These are phyloP conservation scores for Lipomyces mesembrius DNA, from an alignment of 805 yeast genomes.

Conservation along the genomic window DNA sequence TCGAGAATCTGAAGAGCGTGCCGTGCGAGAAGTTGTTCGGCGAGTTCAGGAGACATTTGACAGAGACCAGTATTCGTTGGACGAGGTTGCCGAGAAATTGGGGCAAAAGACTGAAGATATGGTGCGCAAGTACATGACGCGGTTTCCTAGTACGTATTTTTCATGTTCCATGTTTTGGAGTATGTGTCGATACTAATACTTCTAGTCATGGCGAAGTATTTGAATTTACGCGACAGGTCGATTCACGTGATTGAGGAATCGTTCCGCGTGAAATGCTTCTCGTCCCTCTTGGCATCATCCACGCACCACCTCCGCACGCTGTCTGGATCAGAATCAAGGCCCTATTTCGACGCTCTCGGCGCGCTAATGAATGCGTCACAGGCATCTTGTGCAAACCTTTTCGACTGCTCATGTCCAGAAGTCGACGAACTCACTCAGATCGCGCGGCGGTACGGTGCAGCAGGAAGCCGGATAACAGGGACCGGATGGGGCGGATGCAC, in stretches of 20 bases:
- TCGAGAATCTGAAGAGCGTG: constrained; percentile 47
- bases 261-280: constrained; percentile 59
- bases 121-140: constrained; percentile 51
- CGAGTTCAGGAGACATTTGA: constrained; percentile 16
- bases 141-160: constrained; percentile 48
- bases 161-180: neutral
- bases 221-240: constrained; percentile 64
- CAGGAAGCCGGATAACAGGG: constrained; percentile 75
- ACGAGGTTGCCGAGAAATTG: constrained; percentile 54
- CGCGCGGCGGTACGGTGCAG: constrained; percentile 61
- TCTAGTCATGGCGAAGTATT: constrained; percentile 55
- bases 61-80: constrained; percentile 54
- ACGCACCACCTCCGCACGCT: constrained; percentile 44
- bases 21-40: constrained; percentile 33
- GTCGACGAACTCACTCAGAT: constrained; percentile 59
- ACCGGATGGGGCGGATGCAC: constrained; percentile 82
- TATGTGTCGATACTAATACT: constrained; percentile 2
- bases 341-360: constrained; percentile 56
- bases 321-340: constrained; percentile 40
- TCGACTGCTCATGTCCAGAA: constrained; percentile 61
- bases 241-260: constrained; percentile 69
- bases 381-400: constrained; percentile 53
- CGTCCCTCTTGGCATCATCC: constrained; percentile 19
- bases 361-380: constrained; percentile 65
- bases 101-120: constrained; percentile 53